Evolutionary conservation across 805 yeast species (phyloP), one percentile per base, ranked within the genome.

Genomic region (Candida caryicola): DNA sequence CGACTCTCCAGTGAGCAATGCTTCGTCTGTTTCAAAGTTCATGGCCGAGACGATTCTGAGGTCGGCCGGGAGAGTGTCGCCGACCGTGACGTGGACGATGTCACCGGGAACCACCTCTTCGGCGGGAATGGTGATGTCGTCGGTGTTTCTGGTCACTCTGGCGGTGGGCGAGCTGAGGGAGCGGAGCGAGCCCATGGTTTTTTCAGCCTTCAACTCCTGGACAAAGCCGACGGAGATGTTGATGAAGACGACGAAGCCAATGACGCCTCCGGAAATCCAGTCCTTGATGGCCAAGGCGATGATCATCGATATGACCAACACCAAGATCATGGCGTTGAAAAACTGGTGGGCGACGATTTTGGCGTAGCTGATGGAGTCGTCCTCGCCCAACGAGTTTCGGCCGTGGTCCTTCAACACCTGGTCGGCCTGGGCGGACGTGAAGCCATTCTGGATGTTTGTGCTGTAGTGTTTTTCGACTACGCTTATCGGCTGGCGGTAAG

Each of bases 191-290:
- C 81, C 85, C 87, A 84, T 85, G 1, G 91, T 85, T 54, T 81
- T 76, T 46, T 84, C 89, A 1, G 93, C 91, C 46, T 76, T 79
- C 53, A 68, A 71, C 54, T 84, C 91, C 58, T 84, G 93, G 46
- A 74, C 59, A 39, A 80, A 74, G 3, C 93, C 93, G 40, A 84
- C 81, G 19, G 62, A 60, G 26, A 84, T 77, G 52, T 84, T 84
- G 39, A 84, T 68, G 23, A 58, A 55, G 21, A 85, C 77, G 17
- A 85, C 90, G 33, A 76, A 81, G 1, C 77, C 79, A 54, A 84
- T 81, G 23, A 85, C 91, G 38, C 91, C 93, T 34, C 89, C 93
- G 6, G 87, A 79, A 46, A 84, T 85, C 83, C 86, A 84, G 57
- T 85, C 91, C 41, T 71, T 69, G 46, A 85, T 81, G 15, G 83